A percentile compares a stretch with the other conserved stretches of the same genome.
Conservation (phyloP, 164 flowering plant species). For the Vitis rupestris region DNA sequence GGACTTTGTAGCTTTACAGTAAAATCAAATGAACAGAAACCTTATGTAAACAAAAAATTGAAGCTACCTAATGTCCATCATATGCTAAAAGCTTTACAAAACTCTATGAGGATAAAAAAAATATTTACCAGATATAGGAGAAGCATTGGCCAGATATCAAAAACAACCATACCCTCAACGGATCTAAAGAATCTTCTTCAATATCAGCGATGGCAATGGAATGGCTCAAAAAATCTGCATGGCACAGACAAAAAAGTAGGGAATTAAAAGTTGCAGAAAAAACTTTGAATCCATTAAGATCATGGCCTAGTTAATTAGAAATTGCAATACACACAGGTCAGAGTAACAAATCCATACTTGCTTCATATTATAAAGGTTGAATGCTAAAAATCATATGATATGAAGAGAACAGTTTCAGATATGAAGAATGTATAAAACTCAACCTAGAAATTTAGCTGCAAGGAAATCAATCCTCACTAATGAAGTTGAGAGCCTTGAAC, state of each 20-base stretch:
- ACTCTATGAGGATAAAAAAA: neutral
- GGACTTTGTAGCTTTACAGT: neutral
- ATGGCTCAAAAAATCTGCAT: neutral
- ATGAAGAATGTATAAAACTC: no score
- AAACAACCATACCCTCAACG: neutral
- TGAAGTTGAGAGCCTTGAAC: no score
- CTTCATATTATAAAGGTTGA: no score
- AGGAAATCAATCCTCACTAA: no score
- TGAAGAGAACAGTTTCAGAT: no score
- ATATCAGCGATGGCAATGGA: neutral
- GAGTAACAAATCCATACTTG: no score
- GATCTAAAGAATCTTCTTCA: neutral
- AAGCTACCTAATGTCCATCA: neutral
- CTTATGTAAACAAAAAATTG: constrained; percentile 1
- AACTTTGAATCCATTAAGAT: neutral
- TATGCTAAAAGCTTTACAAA: neutral
- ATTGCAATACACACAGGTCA: neutral
- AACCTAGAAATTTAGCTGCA: no score
- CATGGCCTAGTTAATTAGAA: neutral
- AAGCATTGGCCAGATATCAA: neutral
- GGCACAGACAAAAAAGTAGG: neutral
- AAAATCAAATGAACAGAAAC: neutral
- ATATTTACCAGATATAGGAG: neutral
- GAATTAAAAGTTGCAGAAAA: neutral
- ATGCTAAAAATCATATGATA: no score